Evolutionary conservation across 2,329 filamentous ascomycete genomes (phyloP).

Genomic region (Cercospora sojina): DNA sequence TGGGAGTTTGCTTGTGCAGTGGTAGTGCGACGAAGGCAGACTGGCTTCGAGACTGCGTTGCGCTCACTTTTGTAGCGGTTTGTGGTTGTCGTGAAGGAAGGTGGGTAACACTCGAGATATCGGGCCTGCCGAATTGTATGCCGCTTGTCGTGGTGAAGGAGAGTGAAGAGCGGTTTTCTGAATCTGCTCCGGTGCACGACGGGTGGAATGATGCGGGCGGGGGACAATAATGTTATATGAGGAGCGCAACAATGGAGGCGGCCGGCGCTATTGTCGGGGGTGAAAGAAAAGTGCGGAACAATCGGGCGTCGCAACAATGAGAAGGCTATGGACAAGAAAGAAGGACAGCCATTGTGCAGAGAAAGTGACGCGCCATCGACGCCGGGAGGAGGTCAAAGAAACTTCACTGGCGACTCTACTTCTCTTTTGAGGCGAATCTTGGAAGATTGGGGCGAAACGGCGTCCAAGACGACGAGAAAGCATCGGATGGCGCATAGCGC

Average conservation of each 20-base stretch:
- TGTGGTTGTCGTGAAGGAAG: constrained; percentile 22
- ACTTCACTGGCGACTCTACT: constrained; percentile 2
- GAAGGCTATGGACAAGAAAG: constrained; percentile 18
- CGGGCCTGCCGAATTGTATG: constrained; percentile 22
- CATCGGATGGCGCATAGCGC: constrained; percentile 20
- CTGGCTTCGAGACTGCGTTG: constrained; percentile 20
- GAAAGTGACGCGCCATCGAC: constrained; percentile 14
- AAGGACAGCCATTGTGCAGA: constrained; percentile 18
- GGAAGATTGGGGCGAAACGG: constrained; percentile 19
- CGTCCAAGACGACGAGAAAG: constrained; percentile 1
- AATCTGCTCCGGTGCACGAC: constrained; percentile 16
- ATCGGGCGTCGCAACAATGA: constrained; percentile 23
- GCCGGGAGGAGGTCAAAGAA: constrained; percentile 15
- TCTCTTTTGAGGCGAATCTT: constrained; percentile 13
- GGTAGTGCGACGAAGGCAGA: constrained; percentile 17
- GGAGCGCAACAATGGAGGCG: constrained; percentile 21
- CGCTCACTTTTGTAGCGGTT: constrained; percentile 13
- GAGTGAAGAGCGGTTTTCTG: constrained; percentile 3
- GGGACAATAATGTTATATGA: constrained; percentile 15
- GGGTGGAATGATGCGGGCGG: constrained; percentile 5
- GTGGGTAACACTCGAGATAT: constrained; percentile 20
- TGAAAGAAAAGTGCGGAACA: constrained; percentile 16
- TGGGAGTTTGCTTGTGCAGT: not conserved
- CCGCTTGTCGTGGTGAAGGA: constrained; percentile 9
- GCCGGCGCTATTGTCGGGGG: constrained; percentile 22